Percentiles rank a stretch among this genome's conserved stretches.
Conservation (phyloP, 208 protist species). For the Trichomonas gallinae region DNA sequence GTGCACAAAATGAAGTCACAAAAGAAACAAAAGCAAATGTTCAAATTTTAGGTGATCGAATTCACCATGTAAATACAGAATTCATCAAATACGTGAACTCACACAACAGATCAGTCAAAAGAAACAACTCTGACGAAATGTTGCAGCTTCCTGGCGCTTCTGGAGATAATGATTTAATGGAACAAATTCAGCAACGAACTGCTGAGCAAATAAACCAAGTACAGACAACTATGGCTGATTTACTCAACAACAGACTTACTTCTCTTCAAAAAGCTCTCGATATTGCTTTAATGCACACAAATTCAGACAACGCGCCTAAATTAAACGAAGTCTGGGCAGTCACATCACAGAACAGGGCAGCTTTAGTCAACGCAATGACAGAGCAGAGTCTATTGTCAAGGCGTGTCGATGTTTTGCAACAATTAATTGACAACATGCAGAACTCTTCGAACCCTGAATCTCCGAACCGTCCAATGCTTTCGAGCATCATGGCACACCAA, state of each 20-base stretch:
- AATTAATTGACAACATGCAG: neutral
- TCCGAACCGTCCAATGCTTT: neutral
- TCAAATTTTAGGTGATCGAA: neutral
- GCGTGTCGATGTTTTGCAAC: neutral
- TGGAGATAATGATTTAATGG: neutral
- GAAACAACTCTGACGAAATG: neutral
- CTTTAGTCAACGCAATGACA: neutral
- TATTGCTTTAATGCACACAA: neutral
- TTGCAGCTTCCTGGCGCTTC: neutral
- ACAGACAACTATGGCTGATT: neutral
- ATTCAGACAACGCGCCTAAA: neutral
- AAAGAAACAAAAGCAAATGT: neutral
- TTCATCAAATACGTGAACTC: neutral
- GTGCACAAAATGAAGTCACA: neutral
- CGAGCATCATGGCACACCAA: neutral
- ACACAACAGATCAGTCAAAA: neutral
- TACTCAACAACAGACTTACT: neutral
- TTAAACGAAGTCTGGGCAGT: neutral
- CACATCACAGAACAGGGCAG: neutral
- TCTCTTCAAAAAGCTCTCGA: neutral
- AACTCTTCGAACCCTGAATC: neutral
- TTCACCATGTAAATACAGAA: neutral
- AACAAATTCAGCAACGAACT: neutral
- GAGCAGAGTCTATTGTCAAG: neutral
- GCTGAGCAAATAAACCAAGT: neutral